Evolutionary conservation across 345 rosid genomes (phyloP).

Genomic region (Cardamine chenopodiifolia): DNA sequence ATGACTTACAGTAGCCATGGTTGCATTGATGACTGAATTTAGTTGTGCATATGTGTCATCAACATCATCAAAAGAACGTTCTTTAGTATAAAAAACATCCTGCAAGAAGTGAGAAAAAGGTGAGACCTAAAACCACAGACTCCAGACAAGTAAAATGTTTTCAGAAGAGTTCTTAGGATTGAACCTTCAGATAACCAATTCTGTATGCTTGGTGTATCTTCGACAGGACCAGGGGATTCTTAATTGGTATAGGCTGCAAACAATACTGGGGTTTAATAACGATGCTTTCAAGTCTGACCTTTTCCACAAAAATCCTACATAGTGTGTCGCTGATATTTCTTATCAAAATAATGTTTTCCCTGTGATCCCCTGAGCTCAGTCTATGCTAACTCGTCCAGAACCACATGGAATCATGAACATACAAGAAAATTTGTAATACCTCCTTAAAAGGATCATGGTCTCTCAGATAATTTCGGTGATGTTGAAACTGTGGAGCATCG

Average conservation of each 20-base stretch:
- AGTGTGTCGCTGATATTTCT: neutral
- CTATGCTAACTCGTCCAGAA: constrained; percentile 16
- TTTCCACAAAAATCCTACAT: constrained; percentile 1
- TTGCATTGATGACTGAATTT: constrained; percentile 68
- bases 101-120: constrained; percentile 43
- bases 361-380: constrained; percentile 12
- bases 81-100: constrained; percentile 87
- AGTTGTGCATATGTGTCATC: constrained; percentile 67
- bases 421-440: constrained; percentile 52
- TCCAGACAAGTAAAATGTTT: constrained; percentile 16
- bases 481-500: constrained; percentile 58
- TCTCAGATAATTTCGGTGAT: constrained; percentile 70
- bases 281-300: constrained; percentile 15
- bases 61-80: constrained; percentile 59
- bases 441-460: constrained; percentile 84
- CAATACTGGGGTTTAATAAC: constrained; percentile 23
- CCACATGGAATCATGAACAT: constrained; percentile 17
- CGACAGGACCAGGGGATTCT: constrained; percentile 65
- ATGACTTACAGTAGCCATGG: constrained; percentile 75
- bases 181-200: constrained; percentile 90
- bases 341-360: neutral
- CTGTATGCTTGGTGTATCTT: constrained; percentile 87
- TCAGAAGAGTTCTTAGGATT: constrained; percentile 24
- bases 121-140: constrained; percentile 7
- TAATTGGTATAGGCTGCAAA: constrained; percentile 77